Evolutionary conservation across 2,329 filamentous ascomycete genomes (phyloP), one percentile per base, ranked within the genome.

Genomic region (Colletotrichum paranaense): DNA sequence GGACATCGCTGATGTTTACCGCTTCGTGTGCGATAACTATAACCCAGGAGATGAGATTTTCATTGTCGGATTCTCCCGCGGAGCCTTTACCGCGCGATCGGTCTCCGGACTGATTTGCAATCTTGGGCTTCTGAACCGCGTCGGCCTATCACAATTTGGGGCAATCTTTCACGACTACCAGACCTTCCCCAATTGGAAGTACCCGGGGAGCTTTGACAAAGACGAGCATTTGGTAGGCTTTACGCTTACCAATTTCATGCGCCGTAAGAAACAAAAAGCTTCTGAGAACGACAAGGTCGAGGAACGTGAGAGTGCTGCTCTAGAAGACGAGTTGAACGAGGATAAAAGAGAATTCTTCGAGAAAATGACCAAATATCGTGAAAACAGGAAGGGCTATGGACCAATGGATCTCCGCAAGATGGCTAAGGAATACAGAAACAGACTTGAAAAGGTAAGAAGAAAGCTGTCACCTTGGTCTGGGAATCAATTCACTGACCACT

Each of bases 61-160:
- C 22, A 79, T 82, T 38, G 76, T 82, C 35, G 81, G 81, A 16
- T 83, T 82, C 76, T 83, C 81, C 0, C 78, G 81, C 2, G 81
- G 81, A 26, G 81, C 81, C 26, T 83, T 82, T 67, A 83, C 81
- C 0, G 81, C 81, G n/a, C 81, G 81, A 12, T 80, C 81, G 1
- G 78, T 82, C 4, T 79, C 81, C 3, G 76, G 73, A 11, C 64
- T 80, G 68, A 69, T 81, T 6, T 70, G 65, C 28, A 72, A 66
- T 30, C 30, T 75, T 6, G 74, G 74, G 9, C 60, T 75, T 9
- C 56, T 75, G 19, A 75, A 74, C 30, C 73, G 73, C 2, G 62
- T 68, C 16, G 74, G 74, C 8, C 26, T 75, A 24, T 71, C 74
- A 16, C 56, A 65, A 19, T 75, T 75, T 22, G 65, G 53, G 1